These are phyloP conservation scores for Hypoxylon fuscum DNA, from an alignment of 495 filamentous ascomycete species.

Conservation along the genomic window DNA sequence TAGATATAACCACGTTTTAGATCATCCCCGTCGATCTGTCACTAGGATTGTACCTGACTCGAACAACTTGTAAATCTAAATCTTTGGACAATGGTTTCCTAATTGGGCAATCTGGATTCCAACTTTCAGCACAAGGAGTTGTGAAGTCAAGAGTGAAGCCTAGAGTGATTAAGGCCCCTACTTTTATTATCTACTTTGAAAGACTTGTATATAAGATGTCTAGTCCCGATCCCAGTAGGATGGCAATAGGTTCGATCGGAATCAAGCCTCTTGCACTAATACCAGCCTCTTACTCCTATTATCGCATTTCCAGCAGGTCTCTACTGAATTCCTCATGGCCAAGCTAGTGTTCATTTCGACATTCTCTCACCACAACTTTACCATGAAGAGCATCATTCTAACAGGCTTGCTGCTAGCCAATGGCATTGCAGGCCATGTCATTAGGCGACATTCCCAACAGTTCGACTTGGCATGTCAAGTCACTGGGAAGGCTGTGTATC, in stretches of 20 bases:
- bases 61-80: slow-evolving; percentile 11
- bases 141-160: neutral
- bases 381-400: slow-evolving; percentile 25
- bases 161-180: neutral
- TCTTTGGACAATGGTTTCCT: slow-evolving; percentile 14
- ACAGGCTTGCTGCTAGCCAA: slow-evolving; percentile 20
- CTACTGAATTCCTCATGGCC: neutral
- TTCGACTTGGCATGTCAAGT: slow-evolving; percentile 5
- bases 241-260: neutral
- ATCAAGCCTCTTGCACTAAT: slow-evolving; percentile 11
- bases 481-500: slow-evolving; percentile 59
- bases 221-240: neutral
- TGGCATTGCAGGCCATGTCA: slow-evolving; percentile 26
- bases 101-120: slow-evolving; percentile 30
- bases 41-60: neutral
- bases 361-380: neutral
- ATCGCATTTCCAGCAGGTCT: slow-evolving; percentile 1
- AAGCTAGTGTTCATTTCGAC: neutral
- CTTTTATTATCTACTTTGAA: neutral
- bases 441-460: slow-evolving; percentile 2
- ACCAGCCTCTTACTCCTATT: neutral
- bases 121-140: slow-evolving; percentile 18
- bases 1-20: neutral
- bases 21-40: neutral
- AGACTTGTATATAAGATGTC: slow-evolving; percentile 10